Evolutionary conservation across 257 asterid species (phyloP).

Genomic region (Solanum sejunctum): DNA sequence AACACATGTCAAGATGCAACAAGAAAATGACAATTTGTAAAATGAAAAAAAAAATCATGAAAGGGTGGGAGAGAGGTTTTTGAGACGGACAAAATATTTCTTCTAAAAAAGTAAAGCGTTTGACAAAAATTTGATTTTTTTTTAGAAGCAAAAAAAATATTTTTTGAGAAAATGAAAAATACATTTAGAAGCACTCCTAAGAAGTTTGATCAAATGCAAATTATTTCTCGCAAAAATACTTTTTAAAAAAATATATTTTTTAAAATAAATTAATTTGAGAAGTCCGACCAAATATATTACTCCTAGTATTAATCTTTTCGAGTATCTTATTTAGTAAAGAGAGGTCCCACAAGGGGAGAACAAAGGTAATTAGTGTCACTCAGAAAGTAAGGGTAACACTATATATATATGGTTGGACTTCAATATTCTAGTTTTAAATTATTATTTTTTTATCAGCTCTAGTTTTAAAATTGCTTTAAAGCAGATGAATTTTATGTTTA

Average conservation of each 20-base stretch:
- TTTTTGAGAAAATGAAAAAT: no score
- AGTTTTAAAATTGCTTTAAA: not conserved
- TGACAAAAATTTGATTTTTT: no score
- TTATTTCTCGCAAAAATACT: no score
- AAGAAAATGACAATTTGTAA: not conserved
- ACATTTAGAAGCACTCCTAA: no score
- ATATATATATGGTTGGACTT: not conserved
- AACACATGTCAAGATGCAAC: not conserved
- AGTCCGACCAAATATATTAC: no score
- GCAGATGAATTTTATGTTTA: not conserved
- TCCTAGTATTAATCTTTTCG: not conserved
- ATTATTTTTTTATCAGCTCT: no score
- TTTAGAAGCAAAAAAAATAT: no score
- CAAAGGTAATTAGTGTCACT: not conserved
- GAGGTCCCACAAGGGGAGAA: not conserved
- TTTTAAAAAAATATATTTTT: no score
- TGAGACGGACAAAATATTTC: no score
- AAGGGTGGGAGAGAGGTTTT: not conserved
- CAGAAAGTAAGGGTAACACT: not conserved
- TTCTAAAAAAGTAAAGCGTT: no score
- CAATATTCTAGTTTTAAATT: not conserved
- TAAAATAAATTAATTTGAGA: no score
- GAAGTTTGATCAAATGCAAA: no score
- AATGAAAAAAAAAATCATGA: not conserved
- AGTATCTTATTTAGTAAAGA: not conserved